Base-by-base conservation (phyloP, 352 stramenopile genomes). In the Globisporangium acanthophoron region DNA sequence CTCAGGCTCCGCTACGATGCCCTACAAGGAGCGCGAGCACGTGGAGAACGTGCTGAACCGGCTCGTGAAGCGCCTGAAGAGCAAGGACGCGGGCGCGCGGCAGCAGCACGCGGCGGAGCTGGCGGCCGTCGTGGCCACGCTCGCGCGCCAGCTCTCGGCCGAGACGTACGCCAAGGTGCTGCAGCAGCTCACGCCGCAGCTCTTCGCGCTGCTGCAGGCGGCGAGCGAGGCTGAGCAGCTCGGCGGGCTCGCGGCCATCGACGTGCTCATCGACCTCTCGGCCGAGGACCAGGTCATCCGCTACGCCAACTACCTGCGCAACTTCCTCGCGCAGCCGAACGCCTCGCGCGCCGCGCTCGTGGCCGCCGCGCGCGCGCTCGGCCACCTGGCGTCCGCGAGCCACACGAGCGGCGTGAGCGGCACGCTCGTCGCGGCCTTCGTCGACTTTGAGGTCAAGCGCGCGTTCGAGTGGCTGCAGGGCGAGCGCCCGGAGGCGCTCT, bases 371-470 rank as follows among this genome's bases (percentile, higher is more conserved):
- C 77, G 78, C 2, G 88, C 87, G 9, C 73, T 98, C 37, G 92
- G 92, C 0, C 76, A 90, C 24, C 71, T 98, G 15, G 90, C 92
- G 1, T 78, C 77, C 7, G 81, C 81, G 7, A 87, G 77, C 48
- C 58, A 59, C 7, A 83, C 73, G 46, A 79, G 66, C 41, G 78
- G 76, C 58, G 83, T 92, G 21, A 93, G 86, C 51, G 87, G 88
- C 8, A 95, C 87, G 4, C 62, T 95, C 13, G 87, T 95, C 24
- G 85, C 84, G 0, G 88, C 90, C 47, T 97, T 94, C 70, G 85
- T 98, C 31, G 90, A 97, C 58, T 96, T 97, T 68, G 92, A 98
- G 68, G 85, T 96, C 9, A 94, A 91, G 45, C 76, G 90, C 46
- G 88, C 88, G 12, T 91, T 97, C 47, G 87, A 96, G 54, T 96